Conservation (phyloP, 805 yeast genomes). For the Saccharomycopsis fibuligera region DNA sequence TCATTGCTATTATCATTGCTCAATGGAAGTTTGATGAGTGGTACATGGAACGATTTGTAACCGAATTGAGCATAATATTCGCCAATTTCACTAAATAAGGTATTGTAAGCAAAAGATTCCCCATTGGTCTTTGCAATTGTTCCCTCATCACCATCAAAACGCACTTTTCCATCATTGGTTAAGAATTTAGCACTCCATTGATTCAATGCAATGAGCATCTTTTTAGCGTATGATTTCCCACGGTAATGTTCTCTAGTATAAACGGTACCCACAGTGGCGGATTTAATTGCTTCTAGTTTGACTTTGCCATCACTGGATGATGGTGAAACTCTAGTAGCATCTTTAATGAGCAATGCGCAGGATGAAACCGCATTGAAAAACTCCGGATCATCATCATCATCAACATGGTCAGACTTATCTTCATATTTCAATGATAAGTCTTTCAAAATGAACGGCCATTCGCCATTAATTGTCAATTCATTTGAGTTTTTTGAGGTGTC, state of each 20-base stretch:
- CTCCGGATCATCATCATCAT: slow-evolving; percentile 23
- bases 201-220: slow-evolving; percentile 33
- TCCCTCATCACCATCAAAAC: too few relatives aligned
- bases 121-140: slow-evolving; percentile 26
- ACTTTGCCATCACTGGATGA: slow-evolving; percentile 24
- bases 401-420: slow-evolving; percentile 24
- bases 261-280: slow-evolving; percentile 50
- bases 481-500: too few relatives aligned
- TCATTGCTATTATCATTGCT: not conserved
- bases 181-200: slow-evolving; percentile 23
- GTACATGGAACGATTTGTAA: slow-evolving; percentile 38
- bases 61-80: slow-evolving; percentile 61
- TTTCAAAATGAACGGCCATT: slow-evolving; percentile 27
- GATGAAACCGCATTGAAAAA: slow-evolving; percentile 34
- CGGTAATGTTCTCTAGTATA: slow-evolving; percentile 44
- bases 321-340: slow-evolving; percentile 19
- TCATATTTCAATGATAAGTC: slow-evolving; percentile 13
- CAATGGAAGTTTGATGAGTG: slow-evolving; percentile 29
- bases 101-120: slow-evolving; percentile 29
- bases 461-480: slow-evolving; percentile 7
- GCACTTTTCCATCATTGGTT: not conserved
- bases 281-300: slow-evolving; percentile 26
- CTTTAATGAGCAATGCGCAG: slow-evolving; percentile 36
- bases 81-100: slow-evolving; percentile 70
- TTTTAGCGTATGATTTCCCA: slow-evolving; percentile 48